Percentiles rank a stretch among this genome's conserved stretches.
Evolutionary conservation across 2,329 filamentous ascomycete genomes (phyloP).

Genomic region (Aspergillus sp.): DNA sequence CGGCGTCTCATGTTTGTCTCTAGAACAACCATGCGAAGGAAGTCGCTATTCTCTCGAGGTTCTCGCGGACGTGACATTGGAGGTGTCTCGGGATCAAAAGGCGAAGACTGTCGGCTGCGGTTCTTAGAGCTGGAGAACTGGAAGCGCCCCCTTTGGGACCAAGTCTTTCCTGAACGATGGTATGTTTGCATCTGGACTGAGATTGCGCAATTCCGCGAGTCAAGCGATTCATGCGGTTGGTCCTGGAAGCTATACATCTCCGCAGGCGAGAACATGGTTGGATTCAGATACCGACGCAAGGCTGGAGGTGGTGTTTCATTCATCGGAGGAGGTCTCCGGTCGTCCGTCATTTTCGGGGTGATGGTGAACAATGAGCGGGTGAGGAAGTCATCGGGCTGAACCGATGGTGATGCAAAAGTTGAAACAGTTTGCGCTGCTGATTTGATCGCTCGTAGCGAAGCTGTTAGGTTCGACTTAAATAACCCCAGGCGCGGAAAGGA

Average conservation of each 20-base stretch:
- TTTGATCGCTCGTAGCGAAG: slow-evolving; percentile 61
- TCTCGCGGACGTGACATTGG: slow-evolving; percentile 58
- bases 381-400: slow-evolving; percentile 60
- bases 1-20: slow-evolving; percentile 68
- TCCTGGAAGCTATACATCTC: slow-evolving; percentile 48
- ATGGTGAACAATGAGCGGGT: slow-evolving; percentile 58
- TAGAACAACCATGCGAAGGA: slow-evolving; percentile 62
- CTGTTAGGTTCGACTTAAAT: slow-evolving; percentile 64
- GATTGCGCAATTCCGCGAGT: slow-evolving; percentile 43
- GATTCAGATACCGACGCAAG: slow-evolving; percentile 62
- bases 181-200: slow-evolving; percentile 67
- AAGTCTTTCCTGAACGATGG: slow-evolving; percentile 35
- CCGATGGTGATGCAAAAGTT: slow-evolving; percentile 53
- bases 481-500: slow-evolving; percentile 44
- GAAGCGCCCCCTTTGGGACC: slow-evolving; percentile 29
- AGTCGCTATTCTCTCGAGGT: slow-evolving; percentile 63
- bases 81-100: slow-evolving; percentile 35
- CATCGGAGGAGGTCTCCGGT: slow-evolving; percentile 58
- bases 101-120: slow-evolving; percentile 38
- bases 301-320: slow-evolving; percentile 56
- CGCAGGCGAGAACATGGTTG: slow-evolving; percentile 47
- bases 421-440: slow-evolving; percentile 62
- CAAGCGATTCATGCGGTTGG: slow-evolving; percentile 34
- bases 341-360: slow-evolving; percentile 58
- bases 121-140: slow-evolving; percentile 46